Base-by-base conservation (phyloP, 495 filamentous ascomycete genomes). In the Chlorociboria aeruginascens region DNA sequence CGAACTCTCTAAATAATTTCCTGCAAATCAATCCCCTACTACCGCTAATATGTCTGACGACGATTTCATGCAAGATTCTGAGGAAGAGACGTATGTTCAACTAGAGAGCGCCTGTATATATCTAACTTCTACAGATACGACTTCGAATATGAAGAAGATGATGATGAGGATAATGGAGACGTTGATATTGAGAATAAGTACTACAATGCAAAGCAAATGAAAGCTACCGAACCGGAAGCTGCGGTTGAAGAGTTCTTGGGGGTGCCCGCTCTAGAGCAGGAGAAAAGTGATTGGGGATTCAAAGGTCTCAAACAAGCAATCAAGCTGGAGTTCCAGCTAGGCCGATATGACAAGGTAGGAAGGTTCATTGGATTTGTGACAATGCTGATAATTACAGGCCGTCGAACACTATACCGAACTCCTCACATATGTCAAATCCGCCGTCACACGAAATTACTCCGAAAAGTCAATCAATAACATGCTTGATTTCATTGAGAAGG, bases 381-480 rank as follows among this genome's bases (percentile, higher is more conserved):
- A 14, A 1, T 33, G 28, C 52, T 58, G 40, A 58, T 55, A 7
- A 28, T 8, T 30, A n/a, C 50, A 98, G 90, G 90, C 92, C 13
- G 78, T 89, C n/a, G 82, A 93, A 66, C 89, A 97, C 60, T 98
- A 94, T 65, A 78, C 74, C 48, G 89, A 97, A 63, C 86, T 98
- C 28, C 80, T 98, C 50, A 97, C 89, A 32, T 98, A 97, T 61
- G 89, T 97, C 66, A 93, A 89, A 61, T 92, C 86, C 25, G 89
- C 92, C 17, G 90, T 97, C 43, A 97, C 93, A 20, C 83, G 92
- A 45, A 98, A 97, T 64, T 96, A 97, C 64, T 96, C 93, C 8
- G 92, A 98, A 63, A 98, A 97, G 64, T 96, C 90, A 8, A 94
- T 98, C 65, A 96, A 96, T 68, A 98, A 95, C 62, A 95, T 98